phyloP scores from a whole-genome alignment of 2,329 filamentous ascomycete genomes.

The Hysterium pulicare region DNA sequence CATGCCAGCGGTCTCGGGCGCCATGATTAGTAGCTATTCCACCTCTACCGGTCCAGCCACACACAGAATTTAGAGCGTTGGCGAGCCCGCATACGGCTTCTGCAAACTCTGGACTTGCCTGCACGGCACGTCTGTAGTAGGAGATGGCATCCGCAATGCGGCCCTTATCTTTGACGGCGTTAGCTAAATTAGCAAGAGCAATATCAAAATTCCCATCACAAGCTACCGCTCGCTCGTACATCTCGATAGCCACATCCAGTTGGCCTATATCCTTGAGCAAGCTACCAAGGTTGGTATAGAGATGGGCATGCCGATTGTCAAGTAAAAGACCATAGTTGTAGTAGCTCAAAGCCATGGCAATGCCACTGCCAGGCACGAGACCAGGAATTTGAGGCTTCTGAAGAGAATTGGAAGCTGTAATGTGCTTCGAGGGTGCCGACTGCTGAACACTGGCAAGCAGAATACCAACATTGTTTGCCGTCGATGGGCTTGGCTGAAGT shows the following conservation, averaged over 20 bases:
- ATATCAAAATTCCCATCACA: constrained; percentile 97
- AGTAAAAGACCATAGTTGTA: constrained; percentile 91
- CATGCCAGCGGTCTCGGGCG: constrained; percentile 85
- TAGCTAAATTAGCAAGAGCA: constrained; percentile 90
- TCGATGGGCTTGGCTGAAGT: constrained; percentile 92
- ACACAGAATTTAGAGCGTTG: constrained; percentile 94
- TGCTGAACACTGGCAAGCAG: constrained; percentile 93
- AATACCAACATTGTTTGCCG: constrained; percentile 97
- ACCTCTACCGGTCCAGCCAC: constrained; percentile 87
- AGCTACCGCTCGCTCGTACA: constrained; percentile 92
- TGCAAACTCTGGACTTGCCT: constrained; percentile 90
- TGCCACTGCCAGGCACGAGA: constrained; percentile 78
- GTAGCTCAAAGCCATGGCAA: constrained; percentile 84
- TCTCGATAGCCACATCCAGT: constrained; percentile 83
- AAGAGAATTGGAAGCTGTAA: constrained; percentile 37
- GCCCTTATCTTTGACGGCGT: constrained; percentile 95
- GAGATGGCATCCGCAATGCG: constrained; percentile 85
- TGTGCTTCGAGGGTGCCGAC: constrained; percentile 43
- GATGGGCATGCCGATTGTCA: constrained; percentile 85
- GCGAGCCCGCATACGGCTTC: constrained; percentile 95
- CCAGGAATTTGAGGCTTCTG: constrained; percentile 61
- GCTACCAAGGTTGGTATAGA: constrained; percentile 95
- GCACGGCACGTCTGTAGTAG: constrained; percentile 88
- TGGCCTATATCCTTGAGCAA: constrained; percentile 95
- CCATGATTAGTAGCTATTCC: constrained; percentile 74